phyloP scores from a whole-genome alignment of 495 filamentous ascomycete genomes.

The Margaritispora aquatica region DNA sequence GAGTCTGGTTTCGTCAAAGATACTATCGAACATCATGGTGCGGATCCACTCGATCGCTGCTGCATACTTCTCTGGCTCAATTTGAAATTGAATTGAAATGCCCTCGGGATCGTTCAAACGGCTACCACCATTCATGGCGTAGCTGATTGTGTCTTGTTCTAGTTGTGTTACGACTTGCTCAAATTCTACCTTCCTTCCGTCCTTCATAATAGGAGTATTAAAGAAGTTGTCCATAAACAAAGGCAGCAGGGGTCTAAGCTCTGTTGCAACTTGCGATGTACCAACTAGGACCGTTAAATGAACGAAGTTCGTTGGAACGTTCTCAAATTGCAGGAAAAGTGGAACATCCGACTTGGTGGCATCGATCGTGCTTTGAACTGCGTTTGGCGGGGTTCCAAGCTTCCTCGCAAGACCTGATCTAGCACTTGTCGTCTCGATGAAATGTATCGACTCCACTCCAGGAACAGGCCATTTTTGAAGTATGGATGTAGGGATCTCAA shows the following conservation, averaged over 20 bases:
- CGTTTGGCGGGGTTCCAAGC: slow-evolving; percentile 58
- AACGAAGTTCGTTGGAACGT: slow-evolving; percentile 86
- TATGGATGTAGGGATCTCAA: slow-evolving; percentile 67
- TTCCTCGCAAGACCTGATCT: slow-evolving; percentile 72
- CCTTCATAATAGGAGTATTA: slow-evolving; percentile 74
- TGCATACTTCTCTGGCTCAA: slow-evolving; percentile 83
- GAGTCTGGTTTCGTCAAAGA: slow-evolving; percentile 78
- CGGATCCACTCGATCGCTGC: slow-evolving; percentile 78
- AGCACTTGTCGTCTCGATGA: slow-evolving; percentile 83
- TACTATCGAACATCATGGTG: slow-evolving; percentile 76
- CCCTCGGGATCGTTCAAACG: slow-evolving; percentile 72
- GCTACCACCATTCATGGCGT: slow-evolving; percentile 58
- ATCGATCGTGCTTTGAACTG: slow-evolving; percentile 73
- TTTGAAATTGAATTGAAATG: slow-evolving; percentile 71
- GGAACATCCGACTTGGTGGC: slow-evolving; percentile 56
- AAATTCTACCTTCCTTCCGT: slow-evolving; percentile 75
- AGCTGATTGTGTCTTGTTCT: slow-evolving; percentile 85
- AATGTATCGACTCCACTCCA: slow-evolving; percentile 80
- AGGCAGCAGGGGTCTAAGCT: slow-evolving; percentile 72
- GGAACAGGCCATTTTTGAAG: slow-evolving; percentile 80
- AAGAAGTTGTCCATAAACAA: slow-evolving; percentile 92
- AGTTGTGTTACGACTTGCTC: slow-evolving; percentile 86
- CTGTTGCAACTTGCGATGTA: slow-evolving; percentile 63
- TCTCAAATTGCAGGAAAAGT: slow-evolving; percentile 95
- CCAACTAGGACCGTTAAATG: slow-evolving; percentile 72